These are phyloP conservation scores for Helminthosporium solani DNA, from an alignment of 2,329 filamentous ascomycete species.

Conservation along the genomic window DNA sequence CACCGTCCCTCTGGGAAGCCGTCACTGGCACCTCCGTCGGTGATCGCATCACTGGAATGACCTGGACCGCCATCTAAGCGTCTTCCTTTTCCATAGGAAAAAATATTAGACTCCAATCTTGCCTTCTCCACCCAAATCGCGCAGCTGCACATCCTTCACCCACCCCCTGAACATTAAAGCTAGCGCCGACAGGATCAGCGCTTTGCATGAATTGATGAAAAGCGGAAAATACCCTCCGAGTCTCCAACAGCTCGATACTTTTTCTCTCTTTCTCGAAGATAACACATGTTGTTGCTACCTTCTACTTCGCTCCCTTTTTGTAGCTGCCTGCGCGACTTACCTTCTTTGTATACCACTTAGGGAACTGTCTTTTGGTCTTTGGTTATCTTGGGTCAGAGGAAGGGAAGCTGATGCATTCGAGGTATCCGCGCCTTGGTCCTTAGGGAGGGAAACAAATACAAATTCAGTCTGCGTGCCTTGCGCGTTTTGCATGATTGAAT, in stretches of 20 bases:
- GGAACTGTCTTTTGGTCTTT: conserved; percentile 6
- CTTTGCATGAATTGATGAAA: conserved; percentile 42
- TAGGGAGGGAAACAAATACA: not conserved
- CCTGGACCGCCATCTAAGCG: conserved; percentile 26
- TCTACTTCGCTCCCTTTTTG: conserved; percentile 17
- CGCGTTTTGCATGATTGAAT: not conserved
- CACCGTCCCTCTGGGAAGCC: conserved; percentile 30
- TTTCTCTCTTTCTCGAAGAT: conserved; percentile 8
- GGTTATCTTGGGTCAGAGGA: conserved; percentile 13
- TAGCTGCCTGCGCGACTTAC: conserved; percentile 23
- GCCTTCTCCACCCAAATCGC: conserved; percentile 20
- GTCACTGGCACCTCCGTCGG: conserved; percentile 19
- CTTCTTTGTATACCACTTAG: conserved; percentile 31
- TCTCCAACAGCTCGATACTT: conserved; percentile 15
- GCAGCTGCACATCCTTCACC: conserved; percentile 30
- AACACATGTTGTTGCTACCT: conserved; percentile 10
- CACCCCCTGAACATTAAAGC: conserved; percentile 29
- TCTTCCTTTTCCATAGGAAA: conserved; percentile 16
- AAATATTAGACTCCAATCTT: conserved; percentile 8
- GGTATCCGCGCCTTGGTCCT: conserved; percentile 12
- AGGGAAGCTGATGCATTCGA: conserved; percentile 14
- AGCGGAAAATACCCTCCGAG: conserved; percentile 24
- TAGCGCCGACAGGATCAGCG: conserved; percentile 44
- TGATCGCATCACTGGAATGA: conserved; percentile 25
- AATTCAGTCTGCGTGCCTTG: conserved; percentile 1